Base-by-base conservation (phyloP, 2,329 filamentous ascomycete genomes). In the Cladosporium sp. region DNA sequence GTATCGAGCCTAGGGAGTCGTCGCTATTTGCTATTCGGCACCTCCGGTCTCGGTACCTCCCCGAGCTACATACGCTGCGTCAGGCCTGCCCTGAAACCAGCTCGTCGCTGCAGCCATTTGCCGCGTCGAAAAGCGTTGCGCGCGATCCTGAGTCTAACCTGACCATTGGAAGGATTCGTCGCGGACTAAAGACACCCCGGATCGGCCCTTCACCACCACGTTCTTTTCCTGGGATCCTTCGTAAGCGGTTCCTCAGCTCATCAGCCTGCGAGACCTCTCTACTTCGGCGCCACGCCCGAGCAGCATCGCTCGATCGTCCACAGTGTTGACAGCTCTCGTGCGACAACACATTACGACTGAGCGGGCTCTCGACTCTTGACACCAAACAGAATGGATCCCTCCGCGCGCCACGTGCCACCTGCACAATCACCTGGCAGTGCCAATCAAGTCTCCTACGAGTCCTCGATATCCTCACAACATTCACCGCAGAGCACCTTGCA, bases 401-500 rank as follows among this genome's bases (percentile, higher is more conserved):
- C 40, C 18, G 48, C 31, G 14, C 40, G 50, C 28, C 43, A 34
- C 28, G 50, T 28, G 42, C 37, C 40, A 13, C 37, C 43, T 22
- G 32, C 43, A 31, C 50, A 42, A 11, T 42, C 43, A 3, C 43
- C 50, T 6, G 33, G 35, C 37, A 43, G 14, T 22, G 46, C 33
- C 37, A 42, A 46, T 11, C 49, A 45, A 14, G 35, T 33, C 35
- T 31, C 43, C 13, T 53, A 53, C 37, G 50, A 53, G 19, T 53
- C 50, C 7, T 53, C 50, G 9, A 41, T 53, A 19, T 53, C 50
- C 11, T 53, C 50, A 13, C 43, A 46, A 10, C 50, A 35, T 22
- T 53, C 50, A 16, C 50, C 50, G 22, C 50, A 46, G 34, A 46
- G 50, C 50, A 46, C 18, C n/a, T n/a, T 46, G n/a, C 43, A 53